Evolutionary conservation across 2,329 filamentous ascomycete species (phyloP).

Genomic region (Zarea fungicola): DNA sequence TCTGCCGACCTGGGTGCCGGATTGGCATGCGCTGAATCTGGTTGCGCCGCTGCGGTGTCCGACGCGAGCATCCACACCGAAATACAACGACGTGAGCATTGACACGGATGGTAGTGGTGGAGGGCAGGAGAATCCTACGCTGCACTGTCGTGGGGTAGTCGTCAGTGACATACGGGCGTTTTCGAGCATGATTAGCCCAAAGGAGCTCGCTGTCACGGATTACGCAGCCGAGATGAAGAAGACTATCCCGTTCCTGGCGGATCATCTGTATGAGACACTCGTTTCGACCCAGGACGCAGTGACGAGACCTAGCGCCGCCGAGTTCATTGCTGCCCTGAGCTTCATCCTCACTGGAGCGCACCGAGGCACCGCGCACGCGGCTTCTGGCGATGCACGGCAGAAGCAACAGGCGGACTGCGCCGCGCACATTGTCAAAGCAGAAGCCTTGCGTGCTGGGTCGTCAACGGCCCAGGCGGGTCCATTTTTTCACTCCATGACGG

Average conservation of each 20-base stretch:
- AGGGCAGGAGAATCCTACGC: neutral
- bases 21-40: slow-evolving; percentile 12
- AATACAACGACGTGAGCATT: neutral
- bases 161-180: neutral
- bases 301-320: neutral
- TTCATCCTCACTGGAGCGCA: slow-evolving; percentile 7
- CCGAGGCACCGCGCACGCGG: neutral
- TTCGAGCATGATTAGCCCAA: slow-evolving; percentile 7
- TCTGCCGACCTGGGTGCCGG: slow-evolving; percentile 12
- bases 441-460: neutral
- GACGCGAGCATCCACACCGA: neutral
- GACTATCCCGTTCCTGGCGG: slow-evolving; percentile 5
- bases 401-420: slow-evolving; percentile 5
- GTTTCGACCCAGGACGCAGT: neutral
- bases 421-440: slow-evolving; percentile 6
- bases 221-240: slow-evolving; percentile 1
- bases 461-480: neutral
- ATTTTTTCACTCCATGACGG: neutral
- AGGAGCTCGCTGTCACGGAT: slow-evolving; percentile 9
- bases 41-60: slow-evolving; percentile 10
- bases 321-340: slow-evolving; percentile 6
- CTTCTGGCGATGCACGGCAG: neutral
- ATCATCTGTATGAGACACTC: slow-evolving; percentile 5
- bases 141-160: neutral
- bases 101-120: no score